Conservation (phyloP, 2,329 filamentous ascomycete genomes). For the Fusarium equiseti region DNA sequence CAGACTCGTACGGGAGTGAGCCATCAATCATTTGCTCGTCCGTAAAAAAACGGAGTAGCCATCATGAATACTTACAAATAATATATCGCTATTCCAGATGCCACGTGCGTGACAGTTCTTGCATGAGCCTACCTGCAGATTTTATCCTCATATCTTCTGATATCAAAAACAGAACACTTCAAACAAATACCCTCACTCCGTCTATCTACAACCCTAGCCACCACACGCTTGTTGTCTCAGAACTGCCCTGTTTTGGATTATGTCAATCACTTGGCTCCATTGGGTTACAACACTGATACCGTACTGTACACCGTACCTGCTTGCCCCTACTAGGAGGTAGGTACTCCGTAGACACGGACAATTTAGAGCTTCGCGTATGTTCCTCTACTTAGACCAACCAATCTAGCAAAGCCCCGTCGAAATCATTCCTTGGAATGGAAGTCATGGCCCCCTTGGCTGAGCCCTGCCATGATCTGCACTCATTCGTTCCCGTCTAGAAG, state of each 20-base stretch:
- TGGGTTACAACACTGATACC: not conserved
- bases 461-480: constrained; percentile 31
- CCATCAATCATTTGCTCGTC: not conserved
- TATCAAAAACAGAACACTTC: not conserved
- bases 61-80: not conserved
- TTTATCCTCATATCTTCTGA: not conserved
- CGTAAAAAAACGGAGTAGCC: not conserved
- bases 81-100: not conserved
- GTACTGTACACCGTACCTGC: not conserved
- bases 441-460: constrained; percentile 16
- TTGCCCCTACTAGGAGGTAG: not conserved
- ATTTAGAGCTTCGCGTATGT: not conserved
- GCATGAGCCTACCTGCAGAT: not conserved
- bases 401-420: not conserved
- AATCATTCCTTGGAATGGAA: constrained; percentile 8
- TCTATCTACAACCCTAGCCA: not conserved
- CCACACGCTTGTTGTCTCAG: not conserved
- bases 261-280: not conserved
- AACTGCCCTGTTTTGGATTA: not conserved
- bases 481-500: constrained; percentile 3
- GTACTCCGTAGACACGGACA: not conserved
- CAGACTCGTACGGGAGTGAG: not conserved
- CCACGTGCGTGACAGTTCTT: not conserved
- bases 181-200: not conserved
- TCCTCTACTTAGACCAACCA: not conserved